phyloP scores from a whole-genome alignment of 164 flowering plant species.

The Protea cynaroides region DNA sequence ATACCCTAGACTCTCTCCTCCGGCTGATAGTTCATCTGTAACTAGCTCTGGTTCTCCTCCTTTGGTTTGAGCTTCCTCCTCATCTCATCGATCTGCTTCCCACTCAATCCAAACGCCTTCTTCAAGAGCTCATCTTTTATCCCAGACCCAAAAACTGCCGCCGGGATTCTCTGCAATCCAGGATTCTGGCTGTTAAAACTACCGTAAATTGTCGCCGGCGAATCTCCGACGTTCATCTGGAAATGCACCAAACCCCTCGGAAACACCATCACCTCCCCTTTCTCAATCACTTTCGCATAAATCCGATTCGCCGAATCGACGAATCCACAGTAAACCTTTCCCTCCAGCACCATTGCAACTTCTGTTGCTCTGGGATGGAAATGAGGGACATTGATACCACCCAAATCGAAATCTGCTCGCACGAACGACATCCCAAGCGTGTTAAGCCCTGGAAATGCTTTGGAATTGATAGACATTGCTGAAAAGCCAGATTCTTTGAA shows the following conservation, averaged over 20 bases:
- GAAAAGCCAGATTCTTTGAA: slow-evolving; percentile 39
- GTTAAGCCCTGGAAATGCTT: slow-evolving; percentile 61
- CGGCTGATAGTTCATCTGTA: no score
- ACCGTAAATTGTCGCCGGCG: slow-evolving; percentile 45
- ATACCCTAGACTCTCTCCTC: background rate
- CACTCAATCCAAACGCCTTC: slow-evolving; percentile 66
- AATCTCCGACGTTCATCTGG: slow-evolving; percentile 62
- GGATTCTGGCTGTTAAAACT: slow-evolving; percentile 73
- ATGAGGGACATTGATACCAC: slow-evolving; percentile 60
- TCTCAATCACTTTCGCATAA: slow-evolving; percentile 42
- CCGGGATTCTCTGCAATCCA: slow-evolving; percentile 46
- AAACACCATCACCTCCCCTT: slow-evolving; percentile 70
- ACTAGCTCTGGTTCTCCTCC: no score
- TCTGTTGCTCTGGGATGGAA: slow-evolving; percentile 70
- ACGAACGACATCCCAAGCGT: slow-evolving; percentile 71
- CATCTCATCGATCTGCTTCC: slow-evolving; percentile 38
- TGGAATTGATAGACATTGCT: slow-evolving; percentile 30
- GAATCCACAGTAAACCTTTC: slow-evolving; percentile 61
- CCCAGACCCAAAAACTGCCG: slow-evolving; percentile 59
- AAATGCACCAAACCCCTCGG: slow-evolving; percentile 66
- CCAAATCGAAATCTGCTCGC: slow-evolving; percentile 49
- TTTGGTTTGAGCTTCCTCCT: slow-evolving; percentile 42
- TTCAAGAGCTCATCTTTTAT: slow-evolving; percentile 50
- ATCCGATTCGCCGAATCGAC: slow-evolving; percentile 50
- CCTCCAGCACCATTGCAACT: slow-evolving; percentile 41